Conservation (phyloP, 441 rosid species). For the Gossypium lobatum region DNA sequence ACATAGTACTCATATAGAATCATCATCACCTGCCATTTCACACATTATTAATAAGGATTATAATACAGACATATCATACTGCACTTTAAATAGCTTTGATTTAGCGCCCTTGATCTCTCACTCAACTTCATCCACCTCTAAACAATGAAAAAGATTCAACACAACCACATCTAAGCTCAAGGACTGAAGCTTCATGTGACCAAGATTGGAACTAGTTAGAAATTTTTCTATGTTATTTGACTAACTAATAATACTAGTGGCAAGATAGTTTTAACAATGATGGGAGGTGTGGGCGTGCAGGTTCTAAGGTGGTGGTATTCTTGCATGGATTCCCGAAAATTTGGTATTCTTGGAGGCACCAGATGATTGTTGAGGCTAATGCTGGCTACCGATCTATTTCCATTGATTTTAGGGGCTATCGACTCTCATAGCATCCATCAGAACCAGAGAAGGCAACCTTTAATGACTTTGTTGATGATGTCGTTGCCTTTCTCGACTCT, state of each 20-base stretch:
- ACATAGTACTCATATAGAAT: too few relatives aligned
- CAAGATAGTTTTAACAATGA: not conserved
- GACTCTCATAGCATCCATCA: conserved; percentile 35
- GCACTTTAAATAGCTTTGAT: not conserved
- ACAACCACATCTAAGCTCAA: conserved; percentile 20
- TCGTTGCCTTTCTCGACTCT: conserved; percentile 29
- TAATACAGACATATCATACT: not conserved
- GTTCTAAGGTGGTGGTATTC: conserved; percentile 28
- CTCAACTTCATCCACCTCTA: not conserved
- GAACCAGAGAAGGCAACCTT: conserved; percentile 28
- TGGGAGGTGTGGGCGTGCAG: conserved; percentile 13
- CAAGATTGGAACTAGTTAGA: conserved; percentile 32
- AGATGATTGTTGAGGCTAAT: conserved; percentile 34
- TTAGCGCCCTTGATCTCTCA: not conserved
- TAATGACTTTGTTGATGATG: conserved; percentile 32
- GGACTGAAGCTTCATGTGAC: conserved; percentile 38
- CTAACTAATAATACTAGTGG: not conserved
- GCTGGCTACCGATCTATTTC: conserved; percentile 40
- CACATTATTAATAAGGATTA: not conserved
- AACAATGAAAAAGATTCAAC: conserved; percentile 29
- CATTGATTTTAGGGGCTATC: conserved; percentile 43
- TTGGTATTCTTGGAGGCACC: conserved; percentile 55
- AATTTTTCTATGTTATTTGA: not conserved
- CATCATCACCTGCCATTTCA: not conserved
- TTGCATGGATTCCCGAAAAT: conserved; percentile 50